Evolutionary conservation across 2,329 filamentous ascomycete genomes (phyloP).

Genomic region (Talaromyces pinophilus): DNA sequence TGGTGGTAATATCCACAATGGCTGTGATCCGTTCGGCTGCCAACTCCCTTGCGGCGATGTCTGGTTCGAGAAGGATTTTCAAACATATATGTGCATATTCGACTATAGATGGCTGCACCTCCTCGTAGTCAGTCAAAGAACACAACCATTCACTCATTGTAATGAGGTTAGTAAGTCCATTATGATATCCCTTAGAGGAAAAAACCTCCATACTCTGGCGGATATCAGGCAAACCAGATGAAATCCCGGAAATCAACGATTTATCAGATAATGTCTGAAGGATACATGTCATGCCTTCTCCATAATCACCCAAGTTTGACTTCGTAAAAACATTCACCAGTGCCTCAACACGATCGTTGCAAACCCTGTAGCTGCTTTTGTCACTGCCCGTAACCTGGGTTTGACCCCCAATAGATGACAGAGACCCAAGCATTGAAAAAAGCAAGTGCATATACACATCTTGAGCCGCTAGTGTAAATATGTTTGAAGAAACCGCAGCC

Average conservation of each 20-base stretch:
- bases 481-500: conserved; percentile 8
- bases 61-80: conserved; percentile 4
- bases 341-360: conserved; percentile 13
- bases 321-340: background rate
- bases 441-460: conserved; percentile 18
- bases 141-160: conserved; percentile 20
- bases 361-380: conserved; percentile 4
- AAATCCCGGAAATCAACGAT: conserved; percentile 15
- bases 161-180: background rate
- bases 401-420: background rate
- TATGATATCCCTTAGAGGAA: background rate
- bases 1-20: background rate
- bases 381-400: background rate
- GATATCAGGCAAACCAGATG: conserved; percentile 1
- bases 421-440: background rate
- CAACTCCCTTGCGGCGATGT: background rate
- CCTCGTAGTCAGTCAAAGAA: conserved; percentile 12
- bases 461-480: conserved; percentile 18
- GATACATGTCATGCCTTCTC: background rate
- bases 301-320: background rate
- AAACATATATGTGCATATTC: conserved; percentile 18
- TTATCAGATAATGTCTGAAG: conserved; percentile 7
- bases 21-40: conserved; percentile 8
- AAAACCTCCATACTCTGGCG: background rate
- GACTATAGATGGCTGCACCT: conserved; percentile 7